A percentile compares a stretch with the other conserved stretches of the same genome.
These are phyloP conservation scores for Fusarium incarnatum DNA, from an alignment of 2,329 filamentous ascomycete species.

Conservation along the genomic window DNA sequence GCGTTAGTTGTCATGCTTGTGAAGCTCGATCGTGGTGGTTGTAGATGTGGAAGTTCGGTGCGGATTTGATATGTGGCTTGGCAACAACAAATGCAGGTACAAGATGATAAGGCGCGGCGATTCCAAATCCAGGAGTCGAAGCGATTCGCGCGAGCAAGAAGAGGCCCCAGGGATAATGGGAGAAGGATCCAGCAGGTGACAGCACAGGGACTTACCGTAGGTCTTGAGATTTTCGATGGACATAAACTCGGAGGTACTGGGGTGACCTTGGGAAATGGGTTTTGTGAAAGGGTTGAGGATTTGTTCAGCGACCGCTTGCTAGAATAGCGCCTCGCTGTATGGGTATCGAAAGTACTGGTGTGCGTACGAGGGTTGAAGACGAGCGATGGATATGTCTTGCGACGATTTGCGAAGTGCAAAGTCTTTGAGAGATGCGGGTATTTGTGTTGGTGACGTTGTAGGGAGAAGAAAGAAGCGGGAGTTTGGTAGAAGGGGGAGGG, in stretches of 20 bases:
- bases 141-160: not conserved
- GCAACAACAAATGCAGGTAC: conserved; percentile 45
- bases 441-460: conserved; percentile 44
- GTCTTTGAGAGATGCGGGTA: conserved; percentile 34
- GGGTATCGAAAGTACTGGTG: conserved; percentile 19
- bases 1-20: conserved; percentile 9
- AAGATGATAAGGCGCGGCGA: conserved; percentile 8
- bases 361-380: not conserved
- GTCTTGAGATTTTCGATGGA: conserved; percentile 99
- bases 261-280: conserved; percentile 67
- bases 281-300: conserved; percentile 53
- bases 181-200: too few species aligned
- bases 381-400: conserved; percentile 26
- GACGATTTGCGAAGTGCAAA: conserved; percentile 39
- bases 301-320: conserved; percentile 65
- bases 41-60: conserved; percentile 21
- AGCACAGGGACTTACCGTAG: conserved; percentile 75
- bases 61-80: conserved; percentile 35
- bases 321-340: conserved; percentile 59
- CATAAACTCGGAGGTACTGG: conserved; percentile 87
- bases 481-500: conserved; percentile 36
- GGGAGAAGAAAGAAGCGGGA: conserved; percentile 29
- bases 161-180: too few species aligned
- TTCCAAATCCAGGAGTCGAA: not conserved
- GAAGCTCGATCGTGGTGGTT: not conserved